Conservation (phyloP, 306 rosid species). For the Medicago arabica region DNA sequence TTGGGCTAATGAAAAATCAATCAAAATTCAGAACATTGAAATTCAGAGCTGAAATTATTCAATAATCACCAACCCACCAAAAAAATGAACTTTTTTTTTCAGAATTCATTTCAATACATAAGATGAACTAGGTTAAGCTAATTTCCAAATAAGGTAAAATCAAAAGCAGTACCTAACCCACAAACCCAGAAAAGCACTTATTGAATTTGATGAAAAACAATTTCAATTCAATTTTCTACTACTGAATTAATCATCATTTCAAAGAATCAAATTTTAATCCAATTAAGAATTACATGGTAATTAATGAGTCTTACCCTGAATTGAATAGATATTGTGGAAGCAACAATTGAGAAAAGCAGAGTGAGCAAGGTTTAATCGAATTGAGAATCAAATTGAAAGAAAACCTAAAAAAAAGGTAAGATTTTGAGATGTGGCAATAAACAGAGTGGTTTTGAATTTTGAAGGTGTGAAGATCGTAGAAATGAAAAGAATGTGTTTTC, state of each 20-base stretch:
- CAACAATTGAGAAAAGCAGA: constrained; percentile 39
- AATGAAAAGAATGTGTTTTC: constrained; percentile 37
- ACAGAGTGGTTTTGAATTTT: background rate
- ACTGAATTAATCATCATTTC: constrained; percentile 21
- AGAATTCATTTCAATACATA: constrained; percentile 6
- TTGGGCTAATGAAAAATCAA: constrained; percentile 23
- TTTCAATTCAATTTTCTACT: constrained; percentile 23
- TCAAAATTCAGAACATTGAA: background rate
- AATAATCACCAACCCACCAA: background rate
- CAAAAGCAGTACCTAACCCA: constrained; percentile 40
- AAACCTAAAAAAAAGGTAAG: constrained; percentile 35
- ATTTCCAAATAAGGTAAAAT: constrained; percentile 28
- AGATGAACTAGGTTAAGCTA: constrained; percentile 32
- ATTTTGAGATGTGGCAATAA: constrained; percentile 21
- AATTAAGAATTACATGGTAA: background rate
- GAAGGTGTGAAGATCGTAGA: constrained; percentile 43
- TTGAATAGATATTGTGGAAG: constrained; percentile 35
- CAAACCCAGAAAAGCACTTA: background rate
- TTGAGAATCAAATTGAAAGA: constrained; percentile 35
- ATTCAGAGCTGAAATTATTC: constrained; percentile 35
- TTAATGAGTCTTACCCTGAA: constrained; percentile 49
- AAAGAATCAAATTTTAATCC: background rate
- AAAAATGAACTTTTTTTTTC: background rate
- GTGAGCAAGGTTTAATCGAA: constrained; percentile 35
- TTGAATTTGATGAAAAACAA: constrained; percentile 5